Base-by-base conservation (phyloP, 2,329 filamentous ascomycete genomes). In the Botryosphaeria dothidea region DNA sequence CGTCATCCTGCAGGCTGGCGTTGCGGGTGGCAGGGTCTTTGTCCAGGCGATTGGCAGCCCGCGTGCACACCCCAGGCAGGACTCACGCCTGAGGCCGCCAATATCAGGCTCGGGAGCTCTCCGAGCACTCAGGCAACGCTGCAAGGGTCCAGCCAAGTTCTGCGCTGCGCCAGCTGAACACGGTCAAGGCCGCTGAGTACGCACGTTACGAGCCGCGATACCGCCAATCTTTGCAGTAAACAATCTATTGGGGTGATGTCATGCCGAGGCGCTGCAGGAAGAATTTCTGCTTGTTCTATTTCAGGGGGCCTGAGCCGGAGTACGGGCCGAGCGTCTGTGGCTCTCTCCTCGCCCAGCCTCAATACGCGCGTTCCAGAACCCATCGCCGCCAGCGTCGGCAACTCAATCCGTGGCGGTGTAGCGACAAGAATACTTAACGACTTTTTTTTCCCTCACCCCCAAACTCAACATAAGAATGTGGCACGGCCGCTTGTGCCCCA, bases 1-100 rank as follows among this genome's bases (percentile, higher is more conserved):
- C 56, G 56, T 60, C 56, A 60, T 60, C 38, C 17, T 25, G n/a
- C 56, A 46, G 38, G 56, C 56, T 45, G 54, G 54, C 54, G 54
- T n/a, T 29, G 54, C 54, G 54, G 36, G 54, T 43, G 54, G 56
- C 56, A 60, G 56, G 38, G 41, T 9, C 38, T 60, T 4, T 11
- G 41, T 23, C n/a, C 13, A 36, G 31, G 31, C 34, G 31, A 56
- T 56, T 56, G 49, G 49, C 49, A 36, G 49, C 15, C 31, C 43
- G 43, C 43, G 17, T 27, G 17, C 27, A 36, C 2, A 27, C 49
- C 29, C 8, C 27, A 52, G 29, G 17, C 7, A n/a, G 38, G 29
- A 45, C 23, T n/a, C 38, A 46, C 21, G 38, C 56, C 56, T 60
- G 17, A 60, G 56, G 41, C 54, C 54, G 23, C 54, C 54, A 49